Evolutionary conservation across 2,329 filamentous ascomycete genomes (phyloP).

Genomic region (Ophiostoma fasciatum): DNA sequence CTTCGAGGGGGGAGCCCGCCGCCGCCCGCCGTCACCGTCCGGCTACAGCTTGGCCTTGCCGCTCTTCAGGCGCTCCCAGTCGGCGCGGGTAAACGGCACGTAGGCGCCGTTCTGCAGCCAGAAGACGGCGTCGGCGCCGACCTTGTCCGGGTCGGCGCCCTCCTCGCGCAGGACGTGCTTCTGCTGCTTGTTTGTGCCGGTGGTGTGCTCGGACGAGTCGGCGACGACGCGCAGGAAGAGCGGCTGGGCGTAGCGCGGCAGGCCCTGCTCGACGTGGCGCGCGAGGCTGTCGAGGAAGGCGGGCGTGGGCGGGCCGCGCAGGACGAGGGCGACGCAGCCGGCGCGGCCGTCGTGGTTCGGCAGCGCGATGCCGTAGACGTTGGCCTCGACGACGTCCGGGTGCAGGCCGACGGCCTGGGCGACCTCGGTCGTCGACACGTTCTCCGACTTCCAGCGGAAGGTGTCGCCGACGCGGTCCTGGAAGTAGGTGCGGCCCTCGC

Average conservation of each 20-base stretch:
- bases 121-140: constrained; percentile 33
- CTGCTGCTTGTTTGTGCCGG: constrained; percentile 81
- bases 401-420: constrained; percentile 58
- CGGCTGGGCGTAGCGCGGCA: constrained; percentile 65
- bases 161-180: constrained; percentile 59
- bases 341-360: constrained; percentile 73
- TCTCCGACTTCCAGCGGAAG: constrained; percentile 71
- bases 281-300: constrained; percentile 42
- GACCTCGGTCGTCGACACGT: constrained; percentile 71
- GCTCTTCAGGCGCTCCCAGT: constrained; percentile 54
- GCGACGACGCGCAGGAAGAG: constrained; percentile 58
- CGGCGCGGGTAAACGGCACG: constrained; percentile 45
- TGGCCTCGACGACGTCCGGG: constrained; percentile 55
- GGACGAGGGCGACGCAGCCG: constrained; percentile 44
- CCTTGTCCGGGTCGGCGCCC: constrained; percentile 53
- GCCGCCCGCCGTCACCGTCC: too few species aligned
- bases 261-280: constrained; percentile 34
- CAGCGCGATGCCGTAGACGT: constrained; percentile 71
- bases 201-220: constrained; percentile 44
- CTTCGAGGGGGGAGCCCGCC: too few species aligned
- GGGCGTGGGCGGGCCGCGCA: constrained; percentile 30
- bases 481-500: constrained; percentile 62
- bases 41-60: constrained; percentile 61
- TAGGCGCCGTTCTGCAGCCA: constrained; percentile 57
- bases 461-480: constrained; percentile 68